Conservation (phyloP, 257 asterid genomes). For the Rehmannia glutinosa region DNA sequence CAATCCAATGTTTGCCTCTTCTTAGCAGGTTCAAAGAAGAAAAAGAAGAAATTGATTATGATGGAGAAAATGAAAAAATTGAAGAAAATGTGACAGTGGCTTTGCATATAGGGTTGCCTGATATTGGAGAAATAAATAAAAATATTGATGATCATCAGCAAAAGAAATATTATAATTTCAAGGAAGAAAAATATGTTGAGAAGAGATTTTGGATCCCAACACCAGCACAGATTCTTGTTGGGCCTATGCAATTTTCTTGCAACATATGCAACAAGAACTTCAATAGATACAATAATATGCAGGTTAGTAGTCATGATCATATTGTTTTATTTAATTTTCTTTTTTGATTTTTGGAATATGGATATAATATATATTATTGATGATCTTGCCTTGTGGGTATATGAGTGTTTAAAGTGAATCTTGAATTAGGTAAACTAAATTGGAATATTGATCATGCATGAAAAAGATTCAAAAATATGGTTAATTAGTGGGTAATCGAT, state of each 20-base stretch:
- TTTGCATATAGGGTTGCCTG: constrained; percentile 80
- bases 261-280: constrained; percentile 80
- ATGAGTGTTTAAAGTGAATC: too few relatives aligned
- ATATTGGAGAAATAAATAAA: constrained; percentile 13
- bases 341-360: neutral
- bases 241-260: constrained; percentile 94
- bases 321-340: neutral
- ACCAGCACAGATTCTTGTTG: constrained; percentile 87
- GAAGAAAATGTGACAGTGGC: constrained; percentile 48
- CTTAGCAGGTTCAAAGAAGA: constrained; percentile 52
- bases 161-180: constrained; percentile 4
- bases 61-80: constrained; percentile 24
- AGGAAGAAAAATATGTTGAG: constrained; percentile 31
- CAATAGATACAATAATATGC: constrained; percentile 96
- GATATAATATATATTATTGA: too few relatives aligned
- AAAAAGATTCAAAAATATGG: too few relatives aligned
- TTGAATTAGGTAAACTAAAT: too few relatives aligned
- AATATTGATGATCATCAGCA: constrained; percentile 2
- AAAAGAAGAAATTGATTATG: constrained; percentile 32
- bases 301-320: constrained; percentile 60
- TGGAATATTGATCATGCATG: too few relatives aligned
- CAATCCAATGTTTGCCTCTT: constrained; percentile 70
- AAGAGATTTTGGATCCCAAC: constrained; percentile 92
- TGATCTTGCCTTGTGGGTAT: too few relatives aligned
- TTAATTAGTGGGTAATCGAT: too few relatives aligned